Evolutionary conservation across 1,139 yeast species (phyloP), one percentile per base, ranked within the genome.

Genomic region (Candida gigantensis): DNA sequence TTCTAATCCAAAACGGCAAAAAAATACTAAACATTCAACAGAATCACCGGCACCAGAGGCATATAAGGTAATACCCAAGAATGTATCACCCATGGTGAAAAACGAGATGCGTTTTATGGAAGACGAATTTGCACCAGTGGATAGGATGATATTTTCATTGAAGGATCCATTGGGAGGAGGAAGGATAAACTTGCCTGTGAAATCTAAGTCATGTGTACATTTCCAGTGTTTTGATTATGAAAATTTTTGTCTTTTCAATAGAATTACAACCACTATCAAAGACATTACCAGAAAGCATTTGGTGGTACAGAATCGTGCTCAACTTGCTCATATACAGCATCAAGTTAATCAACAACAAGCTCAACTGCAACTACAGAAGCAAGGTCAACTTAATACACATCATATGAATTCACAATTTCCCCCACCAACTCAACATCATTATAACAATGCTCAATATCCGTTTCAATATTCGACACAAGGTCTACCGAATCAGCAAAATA

Each of bases 181-280:
- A 28, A 63, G 60, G 38, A 68, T 71, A 28, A 47, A 52, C 26
- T 50, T 70, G 6, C 77, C 77, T 1, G 68, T 71, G 2, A 70
- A 68, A 45, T 59, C 74, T 3, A 43, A 49, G 8, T 42, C 45
- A 2, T 71, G 77, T 44, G 47, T 48, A 21, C 77, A 71, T 47
- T 69, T 71, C 44, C 76, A 69, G 49, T 70, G 77, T 48, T 71
- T 71, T 52, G 77, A 71, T 44, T 68, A 63, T 43, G 69, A 68
- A 10, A 65, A 57, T 36, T 71, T 71, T 41, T 71, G 77, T 49
- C 39, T 57, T 9, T 67, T 66, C 45, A 63, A 68, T 45, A 61
- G 57, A 28, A 57, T 71, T 3, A 62, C 71, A 4, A 40, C 45
- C 4, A 67, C 68, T 0, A 55, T 64, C 7, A 52, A 49, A 38